Base-by-base conservation (phyloP, 169 alveolate species). In the Besnoitia besnoiti region DNA sequence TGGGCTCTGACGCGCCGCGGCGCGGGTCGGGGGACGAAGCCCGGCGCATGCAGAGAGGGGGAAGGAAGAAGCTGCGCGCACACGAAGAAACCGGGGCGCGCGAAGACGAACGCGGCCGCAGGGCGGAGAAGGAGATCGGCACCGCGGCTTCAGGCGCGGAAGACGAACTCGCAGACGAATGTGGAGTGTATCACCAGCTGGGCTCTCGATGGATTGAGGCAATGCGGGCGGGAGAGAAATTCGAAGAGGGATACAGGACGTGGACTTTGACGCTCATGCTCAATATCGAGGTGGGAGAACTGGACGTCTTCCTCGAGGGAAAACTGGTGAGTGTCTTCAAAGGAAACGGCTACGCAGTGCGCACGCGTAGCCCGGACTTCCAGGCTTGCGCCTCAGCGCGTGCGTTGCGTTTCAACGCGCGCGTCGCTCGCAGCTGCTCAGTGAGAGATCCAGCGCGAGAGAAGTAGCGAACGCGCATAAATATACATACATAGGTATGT, bases 251-350 rank as follows among this genome's bases (percentile, higher is more conserved):
- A 35, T 39, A 37, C 19, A n/a, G 87, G 19, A 35, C 14, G 40
- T 77, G 61, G 87, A 39, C 59, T 37, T 16, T 77, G 44, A 77
- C 87, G 12, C 55, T 77, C 59, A 44, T 77, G 50, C 87, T 77
- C 59, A 77, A 77, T 21, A 35, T 77, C 87, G 87, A 77, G 21
- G 87, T 7, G 19, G 87, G 87, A 27, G 50, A 40, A 77, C 87
- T 77, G 1, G 87, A 77, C 35, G 59, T 77, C 37, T 77, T 77
- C 87, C 24, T 44, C 59, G 61, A 77, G 4, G 87, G 87, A 30
- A 77, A 77, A 27, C 87, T 77, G 50, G 87, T 77, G 21, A 77
- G 87, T n/a, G n/a, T n/a, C n/a, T n/a, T n/a, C n/a, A n/a, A 55
- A 55, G 67, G 55, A 49, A 21, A 19, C 67, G 24, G 67, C n/a